Evolutionary conservation across 1,284 basidiomycete species (phyloP).

Genomic region (Erythrobasidium hasegawianum): DNA sequence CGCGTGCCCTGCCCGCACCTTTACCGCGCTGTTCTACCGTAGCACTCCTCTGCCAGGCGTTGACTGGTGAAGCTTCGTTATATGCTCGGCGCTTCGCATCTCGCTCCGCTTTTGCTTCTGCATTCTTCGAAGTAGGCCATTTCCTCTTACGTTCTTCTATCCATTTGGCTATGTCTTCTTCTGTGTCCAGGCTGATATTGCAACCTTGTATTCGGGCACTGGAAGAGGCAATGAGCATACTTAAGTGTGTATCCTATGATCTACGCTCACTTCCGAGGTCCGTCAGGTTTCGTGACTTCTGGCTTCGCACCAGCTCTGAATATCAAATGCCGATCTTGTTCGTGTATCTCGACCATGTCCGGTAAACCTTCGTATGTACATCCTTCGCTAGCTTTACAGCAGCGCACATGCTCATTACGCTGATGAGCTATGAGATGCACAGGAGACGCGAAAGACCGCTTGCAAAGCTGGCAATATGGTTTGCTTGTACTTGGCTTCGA

Average conservation of each 20-base stretch:
- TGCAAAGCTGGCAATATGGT: slow-evolving; percentile 10
- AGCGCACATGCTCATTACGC: slow-evolving; percentile 28
- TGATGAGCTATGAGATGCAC: slow-evolving; percentile 23
- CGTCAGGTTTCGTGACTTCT: slow-evolving; percentile 54
- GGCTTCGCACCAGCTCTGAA: slow-evolving; percentile 71
- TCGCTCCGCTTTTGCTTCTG: slow-evolving; percentile 61
- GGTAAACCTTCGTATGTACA: slow-evolving; percentile 71
- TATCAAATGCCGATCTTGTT: slow-evolving; percentile 84
- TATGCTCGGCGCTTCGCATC: slow-evolving; percentile 20
- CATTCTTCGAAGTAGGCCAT: slow-evolving; percentile 67
- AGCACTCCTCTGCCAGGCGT: background rate
- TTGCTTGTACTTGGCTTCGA: background rate
- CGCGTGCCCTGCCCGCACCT: background rate
- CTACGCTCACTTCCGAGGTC: slow-evolving; percentile 25
- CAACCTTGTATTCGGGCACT: slow-evolving; percentile 69
- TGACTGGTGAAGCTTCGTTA: slow-evolving; percentile 17
- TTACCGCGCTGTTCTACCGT: background rate
- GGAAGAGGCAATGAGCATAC: too few relatives aligned
- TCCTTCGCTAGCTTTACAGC: slow-evolving; percentile 48
- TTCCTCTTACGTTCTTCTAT: slow-evolving; percentile 76
- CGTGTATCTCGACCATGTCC: slow-evolving; percentile 73
- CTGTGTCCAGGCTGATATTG: slow-evolving; percentile 68
- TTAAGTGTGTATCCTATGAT: too few relatives aligned
- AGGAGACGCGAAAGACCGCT: background rate
- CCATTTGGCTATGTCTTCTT: slow-evolving; percentile 77